phyloP scores from a whole-genome alignment of 2,329 filamentous ascomycete genomes.

The Erysiphe neolycopersici region DNA sequence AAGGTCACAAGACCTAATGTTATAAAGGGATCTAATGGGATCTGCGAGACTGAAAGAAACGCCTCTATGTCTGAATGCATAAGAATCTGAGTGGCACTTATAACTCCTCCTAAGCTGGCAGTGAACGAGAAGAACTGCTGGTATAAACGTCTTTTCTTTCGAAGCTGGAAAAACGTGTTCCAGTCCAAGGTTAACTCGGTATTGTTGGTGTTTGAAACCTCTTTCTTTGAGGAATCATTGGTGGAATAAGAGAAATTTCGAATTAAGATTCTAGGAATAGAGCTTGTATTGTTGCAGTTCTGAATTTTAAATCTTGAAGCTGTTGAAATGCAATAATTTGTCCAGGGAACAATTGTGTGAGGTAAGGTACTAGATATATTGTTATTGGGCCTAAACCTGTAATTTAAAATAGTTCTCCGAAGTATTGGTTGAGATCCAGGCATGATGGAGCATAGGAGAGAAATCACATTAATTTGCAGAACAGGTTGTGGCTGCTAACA shows the following conservation, averaged over 20 bases:
- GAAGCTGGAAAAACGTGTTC: slow-evolving; percentile 81
- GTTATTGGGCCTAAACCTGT: too few species aligned
- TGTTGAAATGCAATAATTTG: too few species aligned
- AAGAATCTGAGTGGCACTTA: slow-evolving; percentile 35
- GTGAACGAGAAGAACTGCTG: slow-evolving; percentile 53
- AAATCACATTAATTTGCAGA: too few species aligned
- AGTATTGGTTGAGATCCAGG: too few species aligned
- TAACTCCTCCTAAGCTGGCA: slow-evolving; percentile 33
- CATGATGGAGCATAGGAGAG: too few species aligned
- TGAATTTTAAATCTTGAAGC: too few species aligned
- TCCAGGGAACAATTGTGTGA: too few species aligned
- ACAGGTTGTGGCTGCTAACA: too few species aligned
- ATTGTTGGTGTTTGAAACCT: not conserved
- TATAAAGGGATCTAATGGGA: slow-evolving; percentile 71
- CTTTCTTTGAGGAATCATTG: not conserved
- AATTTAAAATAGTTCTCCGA: too few species aligned
- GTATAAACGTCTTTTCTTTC: slow-evolving; percentile 60
- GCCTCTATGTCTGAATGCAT: slow-evolving; percentile 46
- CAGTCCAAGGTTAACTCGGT: slow-evolving; percentile 32
- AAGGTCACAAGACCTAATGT: slow-evolving; percentile 59
- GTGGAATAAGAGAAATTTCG: not conserved
- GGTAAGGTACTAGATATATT: too few species aligned
- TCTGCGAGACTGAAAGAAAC: slow-evolving; percentile 27
- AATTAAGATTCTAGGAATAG: too few species aligned
- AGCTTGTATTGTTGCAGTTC: too few species aligned